These are phyloP conservation scores for Choanephora cucurbitarum DNA, from an alignment of 371 early-diverging fungal genomes.

Conservation along the genomic window DNA sequence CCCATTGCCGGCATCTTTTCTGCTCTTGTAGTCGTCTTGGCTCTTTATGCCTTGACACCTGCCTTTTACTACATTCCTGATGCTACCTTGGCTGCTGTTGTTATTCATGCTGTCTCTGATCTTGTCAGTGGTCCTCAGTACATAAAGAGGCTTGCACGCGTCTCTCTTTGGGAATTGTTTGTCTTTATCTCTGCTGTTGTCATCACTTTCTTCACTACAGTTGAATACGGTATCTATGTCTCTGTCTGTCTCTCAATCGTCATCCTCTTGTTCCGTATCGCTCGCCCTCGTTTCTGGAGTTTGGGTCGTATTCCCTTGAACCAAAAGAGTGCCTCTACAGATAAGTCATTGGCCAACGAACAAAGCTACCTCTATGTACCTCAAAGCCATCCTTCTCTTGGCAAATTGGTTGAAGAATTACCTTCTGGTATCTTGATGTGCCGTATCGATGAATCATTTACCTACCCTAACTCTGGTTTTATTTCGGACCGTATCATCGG, in stretches of 20 bases:
- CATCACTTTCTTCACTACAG: conserved; percentile 67
- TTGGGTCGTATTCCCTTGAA: conserved; percentile 45
- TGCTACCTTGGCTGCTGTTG: conserved; percentile 78
- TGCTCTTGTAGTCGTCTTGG: conserved; percentile 72
- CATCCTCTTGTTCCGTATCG: conserved; percentile 69
- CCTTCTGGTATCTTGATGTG: conserved; percentile 65
- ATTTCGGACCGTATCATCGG: conserved; percentile 49
- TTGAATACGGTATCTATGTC: conserved; percentile 75
- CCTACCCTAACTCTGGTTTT: conserved; percentile 70
- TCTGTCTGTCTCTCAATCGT: conserved; percentile 64
- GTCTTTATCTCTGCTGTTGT: conserved; percentile 57
- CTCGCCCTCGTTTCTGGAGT: conserved; percentile 62
- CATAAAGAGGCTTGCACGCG: conserved; percentile 36
- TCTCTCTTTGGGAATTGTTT: conserved; percentile 59
- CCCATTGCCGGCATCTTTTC: conserved; percentile 84
- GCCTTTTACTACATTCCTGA: conserved; percentile 88
- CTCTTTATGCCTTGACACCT: conserved; percentile 80
- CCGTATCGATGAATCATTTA: conserved; percentile 64
- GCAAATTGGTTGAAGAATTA: conserved; percentile 36
- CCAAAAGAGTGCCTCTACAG: background rate
- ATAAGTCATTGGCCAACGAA: conserved; percentile 5
- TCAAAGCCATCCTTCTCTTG: conserved; percentile 41
- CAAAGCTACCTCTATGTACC: conserved; percentile 48
- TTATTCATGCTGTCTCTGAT: conserved; percentile 73
- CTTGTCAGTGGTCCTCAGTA: conserved; percentile 50